phyloP scores from a whole-genome alignment of 495 filamentous ascomycete genomes.

The Aspergillus ostianus region DNA sequence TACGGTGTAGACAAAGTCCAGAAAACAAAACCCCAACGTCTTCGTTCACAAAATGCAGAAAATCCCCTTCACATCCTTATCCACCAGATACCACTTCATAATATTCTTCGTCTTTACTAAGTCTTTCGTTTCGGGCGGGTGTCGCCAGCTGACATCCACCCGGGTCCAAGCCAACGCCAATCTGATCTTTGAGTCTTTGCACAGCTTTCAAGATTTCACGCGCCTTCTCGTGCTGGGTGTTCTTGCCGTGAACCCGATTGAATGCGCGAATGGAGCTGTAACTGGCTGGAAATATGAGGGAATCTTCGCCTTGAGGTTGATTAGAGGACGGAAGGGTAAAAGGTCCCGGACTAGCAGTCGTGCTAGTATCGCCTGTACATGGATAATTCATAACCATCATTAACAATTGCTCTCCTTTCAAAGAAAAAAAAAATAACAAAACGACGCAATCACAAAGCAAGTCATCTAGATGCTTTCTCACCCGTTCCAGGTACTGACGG shows the following conservation, averaged over 20 bases:
- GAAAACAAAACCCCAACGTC: background rate
- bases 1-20: no score
- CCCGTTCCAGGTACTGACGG: constrained; percentile 47
- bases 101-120: constrained; percentile 45
- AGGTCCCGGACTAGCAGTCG: constrained; percentile 12
- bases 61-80: background rate
- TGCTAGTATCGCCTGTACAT: constrained; percentile 16
- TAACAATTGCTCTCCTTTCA: constrained; percentile 8
- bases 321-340: constrained; percentile 24
- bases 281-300: constrained; percentile 39
- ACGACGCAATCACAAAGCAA: constrained; percentile 14
- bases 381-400: constrained; percentile 18
- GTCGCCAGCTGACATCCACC: constrained; percentile 37
- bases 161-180: constrained; percentile 48
- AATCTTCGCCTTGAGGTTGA: constrained; percentile 22
- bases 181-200: constrained; percentile 42
- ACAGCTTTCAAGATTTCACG: constrained; percentile 35
- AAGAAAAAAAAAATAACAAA: constrained; percentile 9
- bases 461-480: constrained; percentile 36
- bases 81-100: constrained; percentile 32
- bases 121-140: constrained; percentile 20
- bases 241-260: constrained; percentile 39
- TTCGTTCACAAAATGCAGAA: background rate
- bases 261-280: constrained; percentile 34
- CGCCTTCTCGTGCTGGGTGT: constrained; percentile 39